phyloP scores from a whole-genome alignment of 805 yeast genomes.

The Torulaspora indica region DNA sequence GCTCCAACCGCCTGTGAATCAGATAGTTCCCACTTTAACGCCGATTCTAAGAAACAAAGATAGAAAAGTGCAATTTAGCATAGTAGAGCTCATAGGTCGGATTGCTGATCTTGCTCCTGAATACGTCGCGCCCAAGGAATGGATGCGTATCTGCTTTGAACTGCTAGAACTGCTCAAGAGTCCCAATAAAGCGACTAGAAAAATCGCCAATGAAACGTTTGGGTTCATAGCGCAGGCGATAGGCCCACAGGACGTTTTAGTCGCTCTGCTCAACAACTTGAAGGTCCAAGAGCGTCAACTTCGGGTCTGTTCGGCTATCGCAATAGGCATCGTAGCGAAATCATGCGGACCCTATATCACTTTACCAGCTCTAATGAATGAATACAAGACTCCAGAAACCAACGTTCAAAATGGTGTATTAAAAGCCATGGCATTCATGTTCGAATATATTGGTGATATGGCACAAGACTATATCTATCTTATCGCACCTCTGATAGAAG shows the following conservation, averaged over 20 bases:
- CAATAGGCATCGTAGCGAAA: constrained; percentile 94
- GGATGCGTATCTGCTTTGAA: constrained; percentile 96
- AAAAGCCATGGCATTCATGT: constrained; percentile 84
- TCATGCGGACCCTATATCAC: constrained; percentile 91
- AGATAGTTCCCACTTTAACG: constrained; percentile 78
- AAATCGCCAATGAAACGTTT: constrained; percentile 84
- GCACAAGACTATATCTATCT: constrained; percentile 80
- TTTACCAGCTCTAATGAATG: constrained; percentile 91
- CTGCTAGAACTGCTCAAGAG: constrained; percentile 84
- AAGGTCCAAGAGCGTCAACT: constrained; percentile 93
- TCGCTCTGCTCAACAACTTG: constrained; percentile 74
- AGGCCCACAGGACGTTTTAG: constrained; percentile 93
- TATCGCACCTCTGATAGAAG: constrained; percentile 72
- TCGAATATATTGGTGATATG: constrained; percentile 82
- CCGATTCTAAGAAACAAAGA: constrained; percentile 88
- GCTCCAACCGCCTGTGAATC: constrained; percentile 76
- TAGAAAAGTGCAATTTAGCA: constrained; percentile 82
- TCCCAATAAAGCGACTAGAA: constrained; percentile 66
- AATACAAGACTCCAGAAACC: constrained; percentile 84
- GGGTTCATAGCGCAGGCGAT: constrained; percentile 87
- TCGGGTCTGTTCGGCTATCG: constrained; percentile 96
- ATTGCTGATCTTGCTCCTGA: constrained; percentile 80
- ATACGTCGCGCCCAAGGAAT: constrained; percentile 82
- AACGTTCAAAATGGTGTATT: constrained; percentile 94
- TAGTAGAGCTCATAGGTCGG: constrained; percentile 72